Conservation (phyloP, 2,329 filamentous ascomycete species). For the Alternaria consortialis region DNA sequence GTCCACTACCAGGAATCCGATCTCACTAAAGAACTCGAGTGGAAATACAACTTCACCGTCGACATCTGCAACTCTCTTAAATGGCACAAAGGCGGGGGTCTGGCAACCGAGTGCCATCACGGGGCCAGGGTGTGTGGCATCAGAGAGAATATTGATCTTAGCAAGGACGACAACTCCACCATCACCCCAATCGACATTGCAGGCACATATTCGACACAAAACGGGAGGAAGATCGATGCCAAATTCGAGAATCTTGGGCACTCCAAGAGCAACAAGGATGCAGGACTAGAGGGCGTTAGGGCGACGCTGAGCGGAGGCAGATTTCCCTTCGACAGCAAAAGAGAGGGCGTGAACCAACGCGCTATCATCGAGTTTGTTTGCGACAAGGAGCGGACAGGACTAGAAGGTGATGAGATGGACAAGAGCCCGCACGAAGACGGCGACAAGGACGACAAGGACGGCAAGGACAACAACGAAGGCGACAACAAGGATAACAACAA, state of each 20-base stretch:
- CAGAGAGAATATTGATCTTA: slow-evolving; percentile 63
- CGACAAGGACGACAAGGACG: slow-evolving; percentile 53
- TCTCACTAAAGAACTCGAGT: slow-evolving; percentile 59
- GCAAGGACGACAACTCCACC: slow-evolving; percentile 60
- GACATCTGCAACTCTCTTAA: slow-evolving; percentile 77
- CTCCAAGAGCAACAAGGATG: slow-evolving; percentile 70
- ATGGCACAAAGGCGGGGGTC: slow-evolving; percentile 62
- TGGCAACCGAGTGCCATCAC: slow-evolving; percentile 69
- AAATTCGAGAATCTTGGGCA: slow-evolving; percentile 72
- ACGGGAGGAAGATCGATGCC: slow-evolving; percentile 67
- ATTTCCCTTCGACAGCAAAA: slow-evolving; percentile 57
- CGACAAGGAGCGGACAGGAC: slow-evolving; percentile 74
- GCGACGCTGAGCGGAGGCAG: slow-evolving; percentile 71
- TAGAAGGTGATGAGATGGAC: slow-evolving; percentile 72
- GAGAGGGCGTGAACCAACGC: slow-evolving; percentile 67
- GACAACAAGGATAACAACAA: slow-evolving; percentile 52
- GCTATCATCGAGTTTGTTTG: slow-evolving; percentile 89
- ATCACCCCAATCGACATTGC: slow-evolving; percentile 75
- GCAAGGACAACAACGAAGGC: slow-evolving; percentile 30
- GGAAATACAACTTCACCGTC: slow-evolving; percentile 82
- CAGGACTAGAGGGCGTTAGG: slow-evolving; percentile 74
- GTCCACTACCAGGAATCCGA: slow-evolving; percentile 64
- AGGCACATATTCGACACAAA: slow-evolving; percentile 70
- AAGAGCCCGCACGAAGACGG: slow-evolving; percentile 64
- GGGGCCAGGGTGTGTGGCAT: slow-evolving; percentile 83